Conservation (phyloP, 768 basidiomycete species). For the Mrakia frigida region DNA sequence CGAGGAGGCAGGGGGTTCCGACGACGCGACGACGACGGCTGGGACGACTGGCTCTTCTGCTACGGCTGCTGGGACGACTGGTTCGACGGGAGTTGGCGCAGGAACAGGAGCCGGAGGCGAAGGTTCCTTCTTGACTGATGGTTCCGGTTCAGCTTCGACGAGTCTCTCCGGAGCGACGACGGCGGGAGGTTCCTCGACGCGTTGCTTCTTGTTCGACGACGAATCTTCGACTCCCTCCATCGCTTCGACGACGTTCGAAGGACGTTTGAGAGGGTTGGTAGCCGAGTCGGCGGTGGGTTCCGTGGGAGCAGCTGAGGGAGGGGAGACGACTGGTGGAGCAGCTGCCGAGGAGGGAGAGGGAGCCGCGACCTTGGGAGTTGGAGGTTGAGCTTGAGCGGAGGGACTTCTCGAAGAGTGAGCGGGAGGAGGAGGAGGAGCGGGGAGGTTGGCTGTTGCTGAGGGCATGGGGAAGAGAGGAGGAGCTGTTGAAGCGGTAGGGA, state of each 20-base stretch:
- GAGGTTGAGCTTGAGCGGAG: background rate
- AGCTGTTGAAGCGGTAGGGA: constrained; percentile 20
- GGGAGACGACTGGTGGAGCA: background rate
- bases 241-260: background rate
- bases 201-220: background rate
- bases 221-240: background rate
- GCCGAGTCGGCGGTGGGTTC: background rate
- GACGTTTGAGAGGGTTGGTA: background rate
- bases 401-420: background rate
- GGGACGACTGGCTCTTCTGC: background rate
- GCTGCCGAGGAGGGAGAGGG: background rate
- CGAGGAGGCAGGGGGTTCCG: background rate
- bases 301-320: background rate
- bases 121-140: no score
- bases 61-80: background rate
- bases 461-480: constrained; percentile 16
- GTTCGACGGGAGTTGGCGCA: background rate
- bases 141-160: background rate
- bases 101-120: background rate
- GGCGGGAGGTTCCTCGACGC: background rate
- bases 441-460: background rate
- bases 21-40: no score
- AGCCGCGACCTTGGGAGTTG: background rate
- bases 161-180: background rate
- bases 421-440: background rate